Evolutionary conservation across 2,329 filamentous ascomycete species (phyloP).

Genomic region (Aureobasidium sp.): DNA sequence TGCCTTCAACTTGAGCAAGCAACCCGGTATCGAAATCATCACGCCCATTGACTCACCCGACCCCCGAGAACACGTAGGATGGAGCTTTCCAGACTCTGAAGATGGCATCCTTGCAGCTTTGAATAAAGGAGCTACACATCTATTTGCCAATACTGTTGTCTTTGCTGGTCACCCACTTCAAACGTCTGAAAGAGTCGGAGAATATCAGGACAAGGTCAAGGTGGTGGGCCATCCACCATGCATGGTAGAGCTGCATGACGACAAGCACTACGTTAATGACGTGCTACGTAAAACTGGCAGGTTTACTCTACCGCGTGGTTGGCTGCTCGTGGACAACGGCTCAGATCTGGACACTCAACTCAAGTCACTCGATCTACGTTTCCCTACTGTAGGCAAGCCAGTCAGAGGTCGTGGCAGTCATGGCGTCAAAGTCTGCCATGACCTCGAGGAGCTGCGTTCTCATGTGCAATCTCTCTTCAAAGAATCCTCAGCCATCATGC

Average conservation of each 20-base stretch:
- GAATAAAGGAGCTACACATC: conserved; percentile 42
- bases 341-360: conserved; percentile 26
- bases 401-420: conserved; percentile 55
- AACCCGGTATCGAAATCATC: conserved; percentile 36
- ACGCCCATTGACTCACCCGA: conserved; percentile 36
- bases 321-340: conserved; percentile 10
- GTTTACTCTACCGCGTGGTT: conserved; percentile 44
- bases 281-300: conserved; percentile 40
- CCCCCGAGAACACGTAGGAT: conserved; percentile 33
- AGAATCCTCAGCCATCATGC: conserved; percentile 45
- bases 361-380: conserved; percentile 28
- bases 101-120: conserved; percentile 47
- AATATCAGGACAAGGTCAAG: conserved; percentile 35
- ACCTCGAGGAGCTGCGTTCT: conserved; percentile 31
- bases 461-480: conserved; percentile 42
- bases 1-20: conserved; percentile 43
- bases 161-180: conserved; percentile 57
- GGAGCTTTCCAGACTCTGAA: conserved; percentile 52
- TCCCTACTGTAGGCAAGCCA: conserved; percentile 55
- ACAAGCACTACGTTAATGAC: conserved; percentile 56
- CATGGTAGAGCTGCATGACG: conserved; percentile 55
- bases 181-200: conserved; percentile 37
- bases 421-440: conserved; percentile 53
- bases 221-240: conserved; percentile 54
- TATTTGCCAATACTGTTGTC: conserved; percentile 60